Evolutionary conservation across 2,329 filamentous ascomycete species (phyloP).

Genomic region (Penicillium sp.): DNA sequence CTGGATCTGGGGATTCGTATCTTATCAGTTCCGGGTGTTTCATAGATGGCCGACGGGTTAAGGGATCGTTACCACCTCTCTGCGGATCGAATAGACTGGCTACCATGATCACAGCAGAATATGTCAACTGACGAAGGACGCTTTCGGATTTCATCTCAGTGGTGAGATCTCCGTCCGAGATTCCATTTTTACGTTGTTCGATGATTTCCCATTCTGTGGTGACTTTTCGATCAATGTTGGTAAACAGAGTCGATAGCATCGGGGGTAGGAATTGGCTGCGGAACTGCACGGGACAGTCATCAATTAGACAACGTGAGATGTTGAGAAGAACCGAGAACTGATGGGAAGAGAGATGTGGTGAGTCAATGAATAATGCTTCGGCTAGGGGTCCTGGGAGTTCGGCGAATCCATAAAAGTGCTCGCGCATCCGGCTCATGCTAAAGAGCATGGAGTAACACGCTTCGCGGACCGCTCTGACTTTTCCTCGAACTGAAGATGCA

Average conservation of each 20-base stretch:
- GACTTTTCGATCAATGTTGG: constrained; percentile 84
- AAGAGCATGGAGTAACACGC: constrained; percentile 92
- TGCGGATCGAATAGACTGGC: constrained; percentile 81
- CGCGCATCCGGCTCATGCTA: constrained; percentile 82
- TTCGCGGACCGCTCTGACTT: constrained; percentile 85
- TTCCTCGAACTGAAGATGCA: constrained; percentile 86
- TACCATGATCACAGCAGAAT: constrained; percentile 88
- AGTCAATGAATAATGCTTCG: constrained; percentile 78
- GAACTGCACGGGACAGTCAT: constrained; percentile 80
- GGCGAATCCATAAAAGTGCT: constrained; percentile 85
- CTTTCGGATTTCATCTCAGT: constrained; percentile 99
- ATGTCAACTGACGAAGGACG: constrained; percentile 87
- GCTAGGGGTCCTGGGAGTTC: constrained; percentile 82
- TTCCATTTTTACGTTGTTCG: constrained; percentile 56
- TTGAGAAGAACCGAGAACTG: constrained; percentile 93
- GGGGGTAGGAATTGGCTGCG: constrained; percentile 80
- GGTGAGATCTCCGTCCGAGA: constrained; percentile 74
- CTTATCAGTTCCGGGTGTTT: constrained; percentile 3
- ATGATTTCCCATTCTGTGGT: constrained; percentile 82
- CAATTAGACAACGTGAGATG: constrained; percentile 81
- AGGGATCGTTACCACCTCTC: constrained; percentile 54
- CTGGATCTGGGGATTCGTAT: constrained; percentile 31
- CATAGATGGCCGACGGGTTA: neutral
- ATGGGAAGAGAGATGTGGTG: constrained; percentile 80
- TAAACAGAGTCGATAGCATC: constrained; percentile 76